phyloP scores from a whole-genome alignment of 2,329 filamentous ascomycete species.

The Aspergillus fructus region DNA sequence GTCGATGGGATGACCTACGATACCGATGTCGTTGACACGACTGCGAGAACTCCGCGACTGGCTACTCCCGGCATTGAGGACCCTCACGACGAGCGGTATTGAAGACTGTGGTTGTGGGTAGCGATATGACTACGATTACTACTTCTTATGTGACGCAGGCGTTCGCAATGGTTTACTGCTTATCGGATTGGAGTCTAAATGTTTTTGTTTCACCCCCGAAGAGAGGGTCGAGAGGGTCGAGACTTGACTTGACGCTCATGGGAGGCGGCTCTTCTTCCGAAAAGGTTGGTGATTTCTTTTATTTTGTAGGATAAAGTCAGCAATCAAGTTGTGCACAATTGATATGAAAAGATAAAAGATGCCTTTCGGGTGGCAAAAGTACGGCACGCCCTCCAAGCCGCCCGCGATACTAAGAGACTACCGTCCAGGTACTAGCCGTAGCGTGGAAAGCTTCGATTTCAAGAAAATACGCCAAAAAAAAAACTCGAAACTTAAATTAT shows the following conservation, averaged over 20 bases:
- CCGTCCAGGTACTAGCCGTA: no score
- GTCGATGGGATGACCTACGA: slow-evolving; percentile 67
- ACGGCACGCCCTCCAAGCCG: no score
- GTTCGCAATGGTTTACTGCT: background rate
- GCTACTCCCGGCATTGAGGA: slow-evolving; percentile 32
- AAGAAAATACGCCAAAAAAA: background rate
- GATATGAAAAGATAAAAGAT: background rate
- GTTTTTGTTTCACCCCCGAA: background rate
- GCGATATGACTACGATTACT: background rate
- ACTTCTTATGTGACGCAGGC: background rate
- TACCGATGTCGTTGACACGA: slow-evolving; percentile 64
- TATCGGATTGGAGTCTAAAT: background rate
- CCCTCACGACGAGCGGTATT: background rate
- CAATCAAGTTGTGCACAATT: background rate
- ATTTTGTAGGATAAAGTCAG: background rate
- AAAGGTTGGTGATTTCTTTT: background rate
- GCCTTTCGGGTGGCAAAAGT: no score
- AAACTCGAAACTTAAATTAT: background rate
- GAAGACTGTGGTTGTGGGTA: background rate
- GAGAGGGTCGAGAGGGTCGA: background rate
- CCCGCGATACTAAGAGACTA: background rate
- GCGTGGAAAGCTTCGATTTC: no score
- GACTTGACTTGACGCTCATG: background rate
- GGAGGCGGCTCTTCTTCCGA: background rate
- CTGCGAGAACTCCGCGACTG: slow-evolving; percentile 58